Evolutionary conservation across 2,329 filamentous ascomycete genomes (phyloP).

Genomic region (Verticillium nubilum): DNA sequence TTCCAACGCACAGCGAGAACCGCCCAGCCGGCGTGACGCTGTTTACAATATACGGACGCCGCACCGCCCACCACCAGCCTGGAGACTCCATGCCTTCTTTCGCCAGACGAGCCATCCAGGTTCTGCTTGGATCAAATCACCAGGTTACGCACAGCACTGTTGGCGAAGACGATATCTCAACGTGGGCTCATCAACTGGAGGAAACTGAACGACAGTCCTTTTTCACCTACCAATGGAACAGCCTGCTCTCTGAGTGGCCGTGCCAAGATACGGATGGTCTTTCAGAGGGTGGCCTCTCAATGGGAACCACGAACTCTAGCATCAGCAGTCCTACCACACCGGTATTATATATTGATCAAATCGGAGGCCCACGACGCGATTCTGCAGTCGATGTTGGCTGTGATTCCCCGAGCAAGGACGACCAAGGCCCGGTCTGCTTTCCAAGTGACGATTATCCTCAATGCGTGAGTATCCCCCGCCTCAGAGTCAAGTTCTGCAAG

Average conservation of each 20-base stretch:
- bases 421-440: background rate
- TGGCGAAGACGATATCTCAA: background rate
- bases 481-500: background rate
- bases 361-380: background rate
- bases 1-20: conserved; percentile 6
- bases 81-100: background rate
- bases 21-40: background rate
- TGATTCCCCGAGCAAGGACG: background rate
- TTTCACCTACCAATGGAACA: background rate
- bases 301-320: background rate
- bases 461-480: background rate
- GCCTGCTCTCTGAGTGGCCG: background rate
- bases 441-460: background rate
- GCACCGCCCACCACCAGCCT: background rate
- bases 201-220: background rate
- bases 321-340: background rate
- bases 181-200: background rate
- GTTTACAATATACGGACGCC: background rate
- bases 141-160: background rate
- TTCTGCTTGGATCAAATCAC: background rate
- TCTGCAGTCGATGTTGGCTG: background rate
- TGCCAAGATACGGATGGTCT: background rate
- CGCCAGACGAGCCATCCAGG: background rate
- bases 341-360: background rate
- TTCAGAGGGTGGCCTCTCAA: background rate